Conservation (phyloP, 805 yeast genomes). For the Candida silvicultrix region DNA sequence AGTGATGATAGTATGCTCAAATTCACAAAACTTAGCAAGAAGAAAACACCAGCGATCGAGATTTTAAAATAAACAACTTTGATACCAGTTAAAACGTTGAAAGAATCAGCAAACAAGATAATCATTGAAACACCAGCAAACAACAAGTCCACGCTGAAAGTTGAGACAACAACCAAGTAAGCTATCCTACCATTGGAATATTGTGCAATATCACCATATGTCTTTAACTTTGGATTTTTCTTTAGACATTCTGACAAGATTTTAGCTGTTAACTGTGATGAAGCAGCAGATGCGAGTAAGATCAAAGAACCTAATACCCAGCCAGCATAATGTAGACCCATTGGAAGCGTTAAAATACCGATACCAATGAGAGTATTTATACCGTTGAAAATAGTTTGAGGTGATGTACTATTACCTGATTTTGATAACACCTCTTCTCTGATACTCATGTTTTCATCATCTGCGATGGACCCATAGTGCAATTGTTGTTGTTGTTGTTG, state of each 20-base stretch:
- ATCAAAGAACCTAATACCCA: constrained; percentile 47
- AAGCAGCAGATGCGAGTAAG: constrained; percentile 37
- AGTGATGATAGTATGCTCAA: constrained; percentile 47
- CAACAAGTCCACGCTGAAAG: constrained; percentile 50
- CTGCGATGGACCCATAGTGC: neutral
- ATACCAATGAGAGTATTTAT: constrained; percentile 73
- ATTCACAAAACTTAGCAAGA: constrained; percentile 48
- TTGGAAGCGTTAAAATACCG: constrained; percentile 67
- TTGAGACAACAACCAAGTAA: constrained; percentile 37
- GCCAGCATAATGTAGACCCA: constrained; percentile 63
- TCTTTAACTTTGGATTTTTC: constrained; percentile 32
- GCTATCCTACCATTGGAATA: constrained; percentile 39
- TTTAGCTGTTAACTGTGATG: constrained; percentile 48
- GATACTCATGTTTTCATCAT: constrained; percentile 11
- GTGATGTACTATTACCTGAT: constrained; percentile 48
- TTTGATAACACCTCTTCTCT: constrained; percentile 9
- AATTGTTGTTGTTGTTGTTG: neutral
- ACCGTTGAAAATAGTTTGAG: constrained; percentile 74
- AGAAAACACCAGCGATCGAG: constrained; percentile 30
- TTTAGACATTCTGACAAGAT: constrained; percentile 43
- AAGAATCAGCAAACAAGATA: constrained; percentile 55
- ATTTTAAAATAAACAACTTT: constrained; percentile 36
- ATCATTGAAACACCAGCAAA: constrained; percentile 58
- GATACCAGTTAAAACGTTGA: constrained; percentile 39
- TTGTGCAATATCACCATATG: constrained; percentile 57